Base-by-base conservation (phyloP, 176 grass and related monocot genomes). In the Bonia amplexicaulis region DNA sequence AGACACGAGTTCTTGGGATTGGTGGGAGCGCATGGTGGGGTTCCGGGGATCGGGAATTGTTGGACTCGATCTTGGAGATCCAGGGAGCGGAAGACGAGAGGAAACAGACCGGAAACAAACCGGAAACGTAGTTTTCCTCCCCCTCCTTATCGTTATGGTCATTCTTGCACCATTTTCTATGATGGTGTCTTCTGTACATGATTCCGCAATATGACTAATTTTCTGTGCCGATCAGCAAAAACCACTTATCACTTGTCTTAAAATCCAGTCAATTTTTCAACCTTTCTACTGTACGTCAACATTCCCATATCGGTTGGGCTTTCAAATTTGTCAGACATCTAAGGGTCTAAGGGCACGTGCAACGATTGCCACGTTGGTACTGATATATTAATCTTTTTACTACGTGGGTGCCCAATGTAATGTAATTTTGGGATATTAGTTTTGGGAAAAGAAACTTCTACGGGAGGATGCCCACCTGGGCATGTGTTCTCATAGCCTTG, bases 1-100 rank as follows among this genome's bases (percentile, higher is more conserved):
- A 49, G 74, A 65, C 66, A 73, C 33, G 31, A 66, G 74, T 6
- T 23, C 35, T 74, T 22, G 88, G 82, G 77, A 60, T 85, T 64
- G 82, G 29, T 58, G 55, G 20, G 59, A 40, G 71, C 45, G 15
- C 72, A 84, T 84, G 82, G 82, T 49, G 17, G 17, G 65, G 64
- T 25, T 81, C 1, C 39, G 13, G 44, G 54, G 47, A 76, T 66
- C 31, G 57, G 77, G 73, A 26, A 86, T 86, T 73, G 67, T 7
- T 39, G 83, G 68, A 26, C 75, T 73, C 47, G 66, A 53, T 63
- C 78, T 78, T 46, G 66, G 84, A 83, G 89, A 87, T 87, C 89
- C 89, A 79, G 76, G 57, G 31, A 45, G 35, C 6, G 74, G 78
- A 54, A 77, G 89, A 22, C 49, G 74, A 73, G 67, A 90, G 89